Evolutionary conservation across 345 rosid species (phyloP), one percentile per base, ranked within the genome.

Genomic region (Heritiera littoralis): DNA sequence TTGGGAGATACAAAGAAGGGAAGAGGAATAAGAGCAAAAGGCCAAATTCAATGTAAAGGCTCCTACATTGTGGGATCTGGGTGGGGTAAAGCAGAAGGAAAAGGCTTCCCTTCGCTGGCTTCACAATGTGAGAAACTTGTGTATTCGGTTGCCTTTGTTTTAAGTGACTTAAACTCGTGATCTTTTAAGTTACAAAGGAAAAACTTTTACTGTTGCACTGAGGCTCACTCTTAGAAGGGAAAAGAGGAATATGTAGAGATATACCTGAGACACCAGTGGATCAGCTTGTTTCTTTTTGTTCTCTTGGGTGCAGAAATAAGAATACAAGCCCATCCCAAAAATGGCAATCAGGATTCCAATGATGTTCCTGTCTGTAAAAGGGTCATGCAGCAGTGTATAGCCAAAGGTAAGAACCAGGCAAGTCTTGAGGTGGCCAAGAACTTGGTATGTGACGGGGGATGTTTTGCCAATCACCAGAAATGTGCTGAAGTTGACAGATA

Each of bases 381-480:
- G 99, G 58, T 96, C 99, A 71, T 92, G 98, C 71, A 96, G 79
- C 11, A 96, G 73, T 0, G 98, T 96, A 80, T 96, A 96, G 18
- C 99, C 99, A 80, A 96, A 90, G 9, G 84, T 90, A 38, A 96
- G 98, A 52, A 96, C 93, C 69, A 96, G 89, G 79, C 99, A 96
- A 5, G 99, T 96, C 79, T 96, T 96, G 77, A 96, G 91, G 82
- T 96, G 99, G 9, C 99, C 99, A 17, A 96, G 92, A 75, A 96
- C 99, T 89, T 96, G 99, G 77, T 96, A 96, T 48, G 99, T 94
- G 28, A 96, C 97, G 0, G 99, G 99, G 3, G 99, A 96, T 72
- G 99, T 96, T 87, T 94, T 96, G n/a, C 99, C 99, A 49, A 96
- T 92, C 46, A 96, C 99, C 89, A 96, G 81, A 81, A 96, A 96